A percentile compares a stretch with the other conserved stretches of the same genome.
Conservation (phyloP, 345 rosid species). For the sweet orange (Citrus sinensis) region DVS_A1.0 CM039166.1:24768501-24769000, state of each 20-base stretch:
- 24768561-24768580: no score
- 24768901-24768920: not conserved
- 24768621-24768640: no score
- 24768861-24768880: no score
- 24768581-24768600: no score
- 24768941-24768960: slow-evolving; percentile 56
- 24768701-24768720: not conserved
- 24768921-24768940: slow-evolving; percentile 1
- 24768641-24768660: no score
- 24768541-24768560: no score
- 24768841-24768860: no score
- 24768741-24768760: not conserved
- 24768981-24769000: slow-evolving; percentile 24
- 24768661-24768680: no score
- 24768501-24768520: no score
- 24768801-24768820: not conserved
- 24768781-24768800: not conserved
- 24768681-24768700: no score
- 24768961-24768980: slow-evolving; percentile 38
- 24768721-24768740: not conserved
- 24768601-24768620: no score
- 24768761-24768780: slow-evolving; percentile 19
- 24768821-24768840: slow-evolving; percentile 5
- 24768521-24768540: no score
- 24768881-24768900: not conserved